These are phyloP conservation scores for Chaetomiaceae sp. DNA, from an alignment of 2,329 filamentous ascomycete species.

Conservation along the genomic window DNA sequence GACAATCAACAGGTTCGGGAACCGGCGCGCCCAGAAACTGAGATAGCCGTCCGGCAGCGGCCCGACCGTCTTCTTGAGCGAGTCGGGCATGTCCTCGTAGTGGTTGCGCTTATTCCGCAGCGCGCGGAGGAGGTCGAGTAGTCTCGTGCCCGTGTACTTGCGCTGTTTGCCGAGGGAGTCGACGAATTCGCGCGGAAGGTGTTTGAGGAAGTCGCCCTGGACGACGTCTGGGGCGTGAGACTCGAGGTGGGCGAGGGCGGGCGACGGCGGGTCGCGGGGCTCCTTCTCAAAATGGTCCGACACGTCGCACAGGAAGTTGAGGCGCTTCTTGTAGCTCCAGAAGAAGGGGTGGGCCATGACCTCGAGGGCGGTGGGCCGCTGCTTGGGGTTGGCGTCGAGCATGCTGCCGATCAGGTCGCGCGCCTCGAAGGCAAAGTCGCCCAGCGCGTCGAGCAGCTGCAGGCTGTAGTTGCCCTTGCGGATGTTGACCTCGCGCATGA, in stretches of 20 bases:
- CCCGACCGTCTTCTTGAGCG: conserved; percentile 66
- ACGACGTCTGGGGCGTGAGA: conserved; percentile 49
- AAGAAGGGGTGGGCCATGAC: conserved; percentile 96
- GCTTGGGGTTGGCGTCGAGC: conserved; percentile 53
- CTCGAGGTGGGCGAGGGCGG: conserved; percentile 58
- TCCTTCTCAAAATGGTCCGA: conserved; percentile 97
- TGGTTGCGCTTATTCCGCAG: conserved; percentile 96
- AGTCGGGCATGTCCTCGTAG: conserved; percentile 90
- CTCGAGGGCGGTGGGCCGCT: conserved; percentile 66
- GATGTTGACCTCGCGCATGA: conserved; percentile 96
- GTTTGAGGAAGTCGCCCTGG: conserved; percentile 71
- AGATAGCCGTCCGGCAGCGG: conserved; percentile 75
- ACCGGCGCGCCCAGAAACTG: conserved; percentile 74
- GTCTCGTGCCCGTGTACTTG: conserved; percentile 80
- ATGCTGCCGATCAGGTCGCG: conserved; percentile 82
- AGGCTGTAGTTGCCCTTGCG: conserved; percentile 81
- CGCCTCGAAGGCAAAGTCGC: conserved; percentile 81
- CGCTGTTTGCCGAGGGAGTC: conserved; percentile 89
- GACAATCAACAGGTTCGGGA: conserved; percentile 71
- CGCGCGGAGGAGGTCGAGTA: conserved; percentile 84
- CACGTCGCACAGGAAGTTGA: conserved; percentile 91
- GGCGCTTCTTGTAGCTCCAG: conserved; percentile 82
- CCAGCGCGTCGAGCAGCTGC: conserved; percentile 66
- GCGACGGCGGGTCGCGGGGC: conserved; percentile 73
- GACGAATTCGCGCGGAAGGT: conserved; percentile 75